Percentiles rank a stretch among this genome's conserved stretches.
Conservation (phyloP, 2,329 filamentous ascomycete species). For the Aspergillus caelatus region DNA sequence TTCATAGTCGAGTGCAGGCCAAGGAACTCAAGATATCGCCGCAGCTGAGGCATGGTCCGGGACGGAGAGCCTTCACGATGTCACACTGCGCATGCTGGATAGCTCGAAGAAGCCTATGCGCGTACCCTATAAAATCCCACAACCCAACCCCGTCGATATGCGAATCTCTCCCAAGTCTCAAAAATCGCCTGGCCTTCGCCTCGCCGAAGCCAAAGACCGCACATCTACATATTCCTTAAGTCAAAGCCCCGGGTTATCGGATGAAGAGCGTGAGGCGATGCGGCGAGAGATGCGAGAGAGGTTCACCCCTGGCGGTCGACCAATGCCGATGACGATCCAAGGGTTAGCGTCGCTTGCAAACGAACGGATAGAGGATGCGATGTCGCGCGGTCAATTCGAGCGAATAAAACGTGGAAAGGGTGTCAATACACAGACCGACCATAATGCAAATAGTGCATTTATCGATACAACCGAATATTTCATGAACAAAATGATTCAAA, state of each 20-base stretch:
- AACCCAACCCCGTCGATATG: slow-evolving; percentile 46
- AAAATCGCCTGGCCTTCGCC: slow-evolving; percentile 50
- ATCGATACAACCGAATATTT: slow-evolving; percentile 97
- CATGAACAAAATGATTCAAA: slow-evolving; percentile 97
- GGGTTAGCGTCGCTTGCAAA: slow-evolving; percentile 85
- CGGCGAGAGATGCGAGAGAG: slow-evolving; percentile 76
- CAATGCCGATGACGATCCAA: slow-evolving; percentile 74
- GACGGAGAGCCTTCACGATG: slow-evolving; percentile 71
- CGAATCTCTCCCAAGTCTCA: slow-evolving; percentile 49
- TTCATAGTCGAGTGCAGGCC: slow-evolving; percentile 60
- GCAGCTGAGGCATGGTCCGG: slow-evolving; percentile 76
- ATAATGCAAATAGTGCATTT: slow-evolving; percentile 82
- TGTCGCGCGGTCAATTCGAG: slow-evolving; percentile 85
- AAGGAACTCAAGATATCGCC: slow-evolving; percentile 69
- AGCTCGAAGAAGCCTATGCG: slow-evolving; percentile 62
- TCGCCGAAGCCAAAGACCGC: slow-evolving; percentile 62
- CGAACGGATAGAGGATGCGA: slow-evolving; percentile 90
- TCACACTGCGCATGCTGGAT: slow-evolving; percentile 77
- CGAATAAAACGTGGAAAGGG: slow-evolving; percentile 80
- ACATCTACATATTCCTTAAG: slow-evolving; percentile 58
- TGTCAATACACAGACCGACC: slow-evolving; percentile 70
- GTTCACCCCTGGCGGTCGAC: slow-evolving; percentile 72
- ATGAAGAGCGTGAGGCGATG: slow-evolving; percentile 72
- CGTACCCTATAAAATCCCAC: slow-evolving; percentile 44
- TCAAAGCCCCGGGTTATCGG: slow-evolving; percentile 62